Percentiles rank a stretch among this genome's conserved stretches.
Evolutionary conservation across 345 rosid species (phyloP).

Genomic region (Eucalyptus virginea): DNA sequence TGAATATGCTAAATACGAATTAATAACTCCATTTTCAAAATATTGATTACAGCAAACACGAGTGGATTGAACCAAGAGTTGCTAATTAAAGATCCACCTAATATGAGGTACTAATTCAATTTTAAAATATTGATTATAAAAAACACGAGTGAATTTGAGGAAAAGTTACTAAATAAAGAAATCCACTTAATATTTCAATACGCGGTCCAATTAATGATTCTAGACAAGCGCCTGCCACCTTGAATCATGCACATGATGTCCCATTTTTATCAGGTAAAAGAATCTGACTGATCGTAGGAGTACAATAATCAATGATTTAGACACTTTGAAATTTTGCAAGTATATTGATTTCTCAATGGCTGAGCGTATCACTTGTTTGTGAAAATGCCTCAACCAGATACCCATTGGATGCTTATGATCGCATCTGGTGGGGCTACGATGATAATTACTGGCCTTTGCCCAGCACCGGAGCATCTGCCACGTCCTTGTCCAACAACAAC

Average conservation of each 20-base stretch:
- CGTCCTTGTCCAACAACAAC: neutral
- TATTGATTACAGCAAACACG: no score
- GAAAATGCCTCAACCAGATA: neutral
- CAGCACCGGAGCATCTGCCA: accelerated
- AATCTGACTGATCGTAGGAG: accelerated
- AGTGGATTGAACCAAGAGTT: no score
- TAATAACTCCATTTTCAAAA: no score
- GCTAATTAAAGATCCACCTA: no score
- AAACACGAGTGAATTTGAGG: no score
- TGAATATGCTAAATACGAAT: accelerated
- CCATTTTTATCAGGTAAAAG: neutral
- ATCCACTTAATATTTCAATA: neutral
- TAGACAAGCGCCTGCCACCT: neutral
- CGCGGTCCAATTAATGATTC: no score
- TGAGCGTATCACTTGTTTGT: accelerated
- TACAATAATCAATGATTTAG: neutral
- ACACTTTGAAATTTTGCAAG: accelerated
- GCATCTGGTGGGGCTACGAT: accelerated
- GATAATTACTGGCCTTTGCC: accelerated
- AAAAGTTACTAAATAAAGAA: neutral
- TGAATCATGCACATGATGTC: neutral
- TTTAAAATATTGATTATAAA: no score
- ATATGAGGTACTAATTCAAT: no score
- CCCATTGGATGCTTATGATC: neutral
- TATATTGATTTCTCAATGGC: neutral